phyloP scores from a whole-genome alignment of 345 rosid species.

The Aquilaria malaccensis region DNA sequence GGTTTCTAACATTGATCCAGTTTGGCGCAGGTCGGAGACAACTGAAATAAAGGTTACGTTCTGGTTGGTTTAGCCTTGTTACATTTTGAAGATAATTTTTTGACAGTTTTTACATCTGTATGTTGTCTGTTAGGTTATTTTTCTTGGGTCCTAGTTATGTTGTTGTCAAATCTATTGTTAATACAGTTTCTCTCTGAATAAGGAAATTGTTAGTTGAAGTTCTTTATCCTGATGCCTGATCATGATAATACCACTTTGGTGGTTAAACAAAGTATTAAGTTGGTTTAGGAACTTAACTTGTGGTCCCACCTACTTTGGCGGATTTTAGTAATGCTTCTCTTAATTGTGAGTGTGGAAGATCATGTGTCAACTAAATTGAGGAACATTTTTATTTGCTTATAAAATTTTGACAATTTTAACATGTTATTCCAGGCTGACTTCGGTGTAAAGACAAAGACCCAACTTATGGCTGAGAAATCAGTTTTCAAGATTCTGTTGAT shows the following conservation, averaged over 20 bases:
- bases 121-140: neutral
- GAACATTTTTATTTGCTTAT: constrained; percentile 2
- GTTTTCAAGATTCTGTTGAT: constrained; percentile 86
- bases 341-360: too few relatives aligned
- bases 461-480: constrained; percentile 96
- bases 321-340: too few relatives aligned
- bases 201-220: too few relatives aligned
- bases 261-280: too few relatives aligned
- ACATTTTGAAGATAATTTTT: too few relatives aligned
- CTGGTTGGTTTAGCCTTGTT: neutral
- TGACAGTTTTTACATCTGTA: neutral
- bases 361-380: too few relatives aligned
- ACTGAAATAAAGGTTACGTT: constrained; percentile 73
- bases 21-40: constrained; percentile 71
- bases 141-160: neutral
- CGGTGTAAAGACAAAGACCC: constrained; percentile 99
- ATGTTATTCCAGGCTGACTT: constrained; percentile 60
- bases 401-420: too few relatives aligned
- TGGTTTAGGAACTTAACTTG: too few relatives aligned
- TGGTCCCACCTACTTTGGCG: too few relatives aligned
- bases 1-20: constrained; percentile 60
- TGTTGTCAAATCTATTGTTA: neutral
- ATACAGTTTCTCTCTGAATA: too few relatives aligned
- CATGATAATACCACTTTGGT: too few relatives aligned
- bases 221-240: too few relatives aligned